Base-by-base conservation (phyloP, 352 stramenopile species). In the Thalassiosira mediterranea region DNA sequence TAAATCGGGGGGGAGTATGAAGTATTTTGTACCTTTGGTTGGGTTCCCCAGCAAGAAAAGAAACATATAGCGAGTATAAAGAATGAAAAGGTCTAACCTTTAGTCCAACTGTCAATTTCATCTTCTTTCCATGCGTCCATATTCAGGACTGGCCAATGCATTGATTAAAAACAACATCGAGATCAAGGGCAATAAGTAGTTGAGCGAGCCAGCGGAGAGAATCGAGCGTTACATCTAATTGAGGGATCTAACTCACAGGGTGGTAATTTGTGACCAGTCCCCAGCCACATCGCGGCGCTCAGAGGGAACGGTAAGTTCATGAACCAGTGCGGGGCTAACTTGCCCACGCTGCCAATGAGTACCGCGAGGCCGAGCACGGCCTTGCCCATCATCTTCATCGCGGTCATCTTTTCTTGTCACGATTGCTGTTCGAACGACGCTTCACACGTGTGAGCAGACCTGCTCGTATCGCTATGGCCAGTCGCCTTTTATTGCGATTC, bases 181-280 rank as follows among this genome's bases (percentile, higher is more conserved):
- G 32, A 70, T 38, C 0, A 51, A 51, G 28, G 38, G 15, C n/a
- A 40, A 68, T 23, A 28, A 42, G 25, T 46, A 44, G 15, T 25
- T 37, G 11, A 23, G 49, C 25, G 3, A 3, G 13, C n/a, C n/a
- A 28, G 4, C 25, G n/a, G 17, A 25, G 56, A 1, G 15, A 15
- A 4, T 57, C 4, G 5, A n/a, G 15, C 4, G 2, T 37, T 34
- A 15, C 0, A n/a, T 3, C 13, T n/a, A n/a, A n/a, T n/a, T n/a
- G n/a, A n/a, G n/a, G n/a, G n/a, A n/a, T n/a, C n/a, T n/a, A n/a
- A 71, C 61, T 71, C 25, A 69, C 60, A 83, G 15, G 69, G 69
- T 40, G 73, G 73, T 51, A 83, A 63, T 7, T 17, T 8, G 52
- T 74, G 17, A 11, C 73, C 73, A 15, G 67, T 79, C 17, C 57